These are phyloP conservation scores for Auricularia sp. DNA, from an alignment of 768 basidiomycete species.

Conservation along the genomic window DNA sequence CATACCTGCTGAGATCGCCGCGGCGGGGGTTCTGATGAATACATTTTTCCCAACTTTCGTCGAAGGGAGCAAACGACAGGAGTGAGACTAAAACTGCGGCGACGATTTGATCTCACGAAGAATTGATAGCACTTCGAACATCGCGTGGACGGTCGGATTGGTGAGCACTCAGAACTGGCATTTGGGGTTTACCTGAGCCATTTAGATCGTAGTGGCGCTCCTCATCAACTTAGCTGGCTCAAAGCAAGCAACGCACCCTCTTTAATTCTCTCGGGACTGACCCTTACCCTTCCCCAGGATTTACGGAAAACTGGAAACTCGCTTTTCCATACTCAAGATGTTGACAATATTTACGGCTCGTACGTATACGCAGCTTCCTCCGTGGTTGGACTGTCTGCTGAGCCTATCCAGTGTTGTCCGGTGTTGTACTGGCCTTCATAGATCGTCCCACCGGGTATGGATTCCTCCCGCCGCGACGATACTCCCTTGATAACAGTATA, in stretches of 20 bases:
- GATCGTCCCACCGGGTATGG: neutral
- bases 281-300: neutral
- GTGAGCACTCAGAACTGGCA: neutral
- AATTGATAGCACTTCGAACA: neutral
- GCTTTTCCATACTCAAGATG: neutral
- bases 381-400: too few relatives aligned
- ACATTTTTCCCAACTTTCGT: neutral
- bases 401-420: neutral
- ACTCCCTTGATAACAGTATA: neutral
- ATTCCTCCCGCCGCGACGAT: neutral
- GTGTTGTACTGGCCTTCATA: neutral
- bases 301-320: neutral
- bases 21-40: constrained; percentile 55
- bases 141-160: neutral
- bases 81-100: neutral
- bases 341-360: neutral
- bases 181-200: neutral
- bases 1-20: constrained; percentile 65
- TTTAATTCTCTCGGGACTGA: neutral
- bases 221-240: neutral
- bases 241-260: neutral
- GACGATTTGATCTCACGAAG: neutral
- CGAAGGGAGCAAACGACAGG: neutral
- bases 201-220: neutral
- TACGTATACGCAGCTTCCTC: neutral